Conservation (phyloP, 768 basidiomycete species). For the Lentinula aciculospora region DNA sequence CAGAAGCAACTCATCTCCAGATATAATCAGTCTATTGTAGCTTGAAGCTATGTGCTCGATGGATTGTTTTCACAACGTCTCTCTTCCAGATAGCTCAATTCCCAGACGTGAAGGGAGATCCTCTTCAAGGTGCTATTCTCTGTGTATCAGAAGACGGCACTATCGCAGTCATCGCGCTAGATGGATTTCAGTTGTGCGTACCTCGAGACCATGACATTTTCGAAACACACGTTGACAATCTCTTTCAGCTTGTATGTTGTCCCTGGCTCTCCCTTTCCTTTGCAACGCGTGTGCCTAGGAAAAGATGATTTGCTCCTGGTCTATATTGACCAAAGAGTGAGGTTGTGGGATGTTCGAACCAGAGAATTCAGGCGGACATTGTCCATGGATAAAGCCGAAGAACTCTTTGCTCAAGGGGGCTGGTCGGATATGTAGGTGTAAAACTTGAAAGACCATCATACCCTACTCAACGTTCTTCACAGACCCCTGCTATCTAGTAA, state of each 20-base stretch:
- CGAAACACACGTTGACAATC: constrained; percentile 1
- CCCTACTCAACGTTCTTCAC: not conserved
- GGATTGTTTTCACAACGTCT: constrained; percentile 68
- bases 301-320: constrained; percentile 68
- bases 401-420: constrained; percentile 61
- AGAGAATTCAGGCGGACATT: constrained; percentile 85
- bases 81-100: constrained; percentile 56
- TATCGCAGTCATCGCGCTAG: constrained; percentile 70
- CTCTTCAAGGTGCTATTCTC: constrained; percentile 61
- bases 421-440: constrained; percentile 68
- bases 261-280: constrained; percentile 71
- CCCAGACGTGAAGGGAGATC: constrained; percentile 42
- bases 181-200: constrained; percentile 74
- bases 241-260: constrained; percentile 66
- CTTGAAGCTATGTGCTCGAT: constrained; percentile 59
- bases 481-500: constrained; percentile 14
- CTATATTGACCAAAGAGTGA: constrained; percentile 70
- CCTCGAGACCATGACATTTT: no score
- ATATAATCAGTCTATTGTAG: not conserved
- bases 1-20: not conserved
- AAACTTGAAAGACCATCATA: not conserved
- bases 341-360: constrained; percentile 83
- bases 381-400: constrained; percentile 68
- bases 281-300: constrained; percentile 58
- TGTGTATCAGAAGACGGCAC: constrained; percentile 79